Conservation (phyloP, 176 grass and related monocot species). For the Calamus simplicifolius region DNA sequence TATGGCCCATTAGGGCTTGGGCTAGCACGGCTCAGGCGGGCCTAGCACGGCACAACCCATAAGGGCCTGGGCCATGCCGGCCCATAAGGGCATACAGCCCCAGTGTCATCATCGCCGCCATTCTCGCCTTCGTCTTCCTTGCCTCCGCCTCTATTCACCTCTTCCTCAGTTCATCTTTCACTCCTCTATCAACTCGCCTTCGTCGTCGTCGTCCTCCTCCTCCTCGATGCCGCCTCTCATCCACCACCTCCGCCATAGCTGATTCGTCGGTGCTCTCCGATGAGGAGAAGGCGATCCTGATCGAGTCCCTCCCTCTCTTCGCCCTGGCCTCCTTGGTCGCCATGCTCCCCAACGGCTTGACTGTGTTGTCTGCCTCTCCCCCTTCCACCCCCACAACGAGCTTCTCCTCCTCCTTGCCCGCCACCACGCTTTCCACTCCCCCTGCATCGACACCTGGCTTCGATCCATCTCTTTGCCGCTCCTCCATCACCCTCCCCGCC, state of each 20-base stretch:
- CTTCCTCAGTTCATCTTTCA: constrained; percentile 4
- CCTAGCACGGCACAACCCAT: no score
- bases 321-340: constrained; percentile 47
- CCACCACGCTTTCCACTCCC: constrained; percentile 73
- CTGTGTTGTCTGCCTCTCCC: constrained; percentile 79
- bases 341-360: constrained; percentile 39
- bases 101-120: constrained; percentile 13
- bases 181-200: constrained; percentile 11
- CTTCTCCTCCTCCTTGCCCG: constrained; percentile 74
- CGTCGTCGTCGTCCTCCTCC: constrained; percentile 56
- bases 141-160: constrained; percentile 10
- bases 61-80: no score
- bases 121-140: constrained; percentile 7
- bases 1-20: no score
- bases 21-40: no score
- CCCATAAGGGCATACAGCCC: no score
- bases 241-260: constrained; percentile 25
- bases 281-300: constrained; percentile 34
- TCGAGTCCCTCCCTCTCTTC: constrained; percentile 65
- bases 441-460: constrained; percentile 77
- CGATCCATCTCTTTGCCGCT: constrained; percentile 57
- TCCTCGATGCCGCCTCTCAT: constrained; percentile 48
- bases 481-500: constrained; percentile 56
- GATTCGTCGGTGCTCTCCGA: constrained; percentile 24
- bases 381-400: constrained; percentile 48